phyloP scores from a whole-genome alignment of 2,329 filamentous ascomycete species.

The Penicillium sp. region DNA sequence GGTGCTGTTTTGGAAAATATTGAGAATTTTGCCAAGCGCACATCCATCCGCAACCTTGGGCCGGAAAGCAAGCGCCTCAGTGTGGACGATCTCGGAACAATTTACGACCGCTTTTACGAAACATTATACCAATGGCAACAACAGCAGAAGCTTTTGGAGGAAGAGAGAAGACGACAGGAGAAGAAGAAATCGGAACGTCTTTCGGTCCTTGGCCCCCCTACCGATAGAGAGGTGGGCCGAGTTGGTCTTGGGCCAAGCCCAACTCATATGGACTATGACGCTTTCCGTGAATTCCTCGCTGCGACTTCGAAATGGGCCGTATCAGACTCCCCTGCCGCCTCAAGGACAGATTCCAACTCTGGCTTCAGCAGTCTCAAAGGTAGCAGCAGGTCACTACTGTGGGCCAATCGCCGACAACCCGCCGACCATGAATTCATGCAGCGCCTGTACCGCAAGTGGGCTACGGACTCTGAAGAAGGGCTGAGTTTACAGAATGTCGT shows the following conservation, averaged over 20 bases:
- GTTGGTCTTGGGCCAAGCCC: slow-evolving; percentile 88
- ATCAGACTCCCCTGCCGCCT: slow-evolving; percentile 75
- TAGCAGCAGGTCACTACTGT: slow-evolving; percentile 52
- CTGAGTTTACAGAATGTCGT: slow-evolving; percentile 91
- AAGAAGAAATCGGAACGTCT: slow-evolving; percentile 57
- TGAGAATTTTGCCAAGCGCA: slow-evolving; percentile 95
- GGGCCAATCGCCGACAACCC: slow-evolving; percentile 67
- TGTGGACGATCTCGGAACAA: slow-evolving; percentile 80
- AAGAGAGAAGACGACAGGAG: slow-evolving; percentile 69
- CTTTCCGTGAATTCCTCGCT: slow-evolving; percentile 91
- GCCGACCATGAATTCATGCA: slow-evolving; percentile 95
- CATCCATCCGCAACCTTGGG: slow-evolving; percentile 91
- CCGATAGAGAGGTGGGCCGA: slow-evolving; percentile 76
- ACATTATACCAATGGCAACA: slow-evolving; percentile 91
- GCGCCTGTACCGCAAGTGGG: slow-evolving; percentile 86
- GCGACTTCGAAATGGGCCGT: slow-evolving; percentile 91
- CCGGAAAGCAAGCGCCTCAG: slow-evolving; percentile 92
- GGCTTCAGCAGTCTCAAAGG: slow-evolving; percentile 61
- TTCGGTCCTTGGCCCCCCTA: slow-evolving; percentile 48
- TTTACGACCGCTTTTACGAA: slow-evolving; percentile 94
- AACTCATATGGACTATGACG: slow-evolving; percentile 95
- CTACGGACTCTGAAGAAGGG: slow-evolving; percentile 74
- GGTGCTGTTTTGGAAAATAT: slow-evolving; percentile 93
- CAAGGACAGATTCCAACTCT: slow-evolving; percentile 51
- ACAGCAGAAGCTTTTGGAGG: slow-evolving; percentile 75